phyloP scores from a whole-genome alignment of 2,329 filamentous ascomycete genomes.

The Dryadomyces sulphureus region DNA sequence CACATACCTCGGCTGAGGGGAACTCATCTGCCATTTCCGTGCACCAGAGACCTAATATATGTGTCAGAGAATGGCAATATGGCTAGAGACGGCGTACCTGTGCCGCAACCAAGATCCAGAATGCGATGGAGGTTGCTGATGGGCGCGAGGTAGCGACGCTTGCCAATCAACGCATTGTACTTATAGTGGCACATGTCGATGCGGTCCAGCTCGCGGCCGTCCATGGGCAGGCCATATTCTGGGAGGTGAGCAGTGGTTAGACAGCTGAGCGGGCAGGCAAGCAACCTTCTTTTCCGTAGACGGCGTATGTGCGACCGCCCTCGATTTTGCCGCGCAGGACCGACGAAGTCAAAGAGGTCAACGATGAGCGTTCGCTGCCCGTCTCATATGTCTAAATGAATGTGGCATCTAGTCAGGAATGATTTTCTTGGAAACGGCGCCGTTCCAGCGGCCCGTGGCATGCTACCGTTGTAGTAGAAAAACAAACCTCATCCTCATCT shows the following conservation, averaged over 20 bases:
- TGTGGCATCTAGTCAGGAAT: too few relatives aligned
- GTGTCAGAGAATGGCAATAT: neutral
- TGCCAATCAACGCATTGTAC: conserved; percentile 17
- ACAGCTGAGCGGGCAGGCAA: neutral
- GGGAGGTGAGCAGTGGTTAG: neutral
- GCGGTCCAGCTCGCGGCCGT: conserved; percentile 23
- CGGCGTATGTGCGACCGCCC: conserved; percentile 20
- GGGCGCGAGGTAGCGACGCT: conserved; percentile 13
- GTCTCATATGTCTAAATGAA: neutral
- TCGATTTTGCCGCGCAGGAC: conserved; percentile 10
- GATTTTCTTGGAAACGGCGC: too few relatives aligned
- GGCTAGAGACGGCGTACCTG: conserved; percentile 1
- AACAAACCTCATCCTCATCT: too few relatives aligned
- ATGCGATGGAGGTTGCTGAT: conserved; percentile 14
- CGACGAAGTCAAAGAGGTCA: neutral
- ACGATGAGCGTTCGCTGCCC: neutral
- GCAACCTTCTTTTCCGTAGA: conserved; percentile 20
- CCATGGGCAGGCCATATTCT: conserved; percentile 26
- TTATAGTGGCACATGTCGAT: conserved; percentile 25
- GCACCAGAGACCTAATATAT: conserved; percentile 16
- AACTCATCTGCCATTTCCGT: conserved; percentile 15
- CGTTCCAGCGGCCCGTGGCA: too few relatives aligned
- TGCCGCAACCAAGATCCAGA: conserved; percentile 18
- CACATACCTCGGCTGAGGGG: conserved; percentile 3
- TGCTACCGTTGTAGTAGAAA: too few relatives aligned